phyloP scores from a whole-genome alignment of 148 eudicot species.

The Nyssa sinensis region DNA sequence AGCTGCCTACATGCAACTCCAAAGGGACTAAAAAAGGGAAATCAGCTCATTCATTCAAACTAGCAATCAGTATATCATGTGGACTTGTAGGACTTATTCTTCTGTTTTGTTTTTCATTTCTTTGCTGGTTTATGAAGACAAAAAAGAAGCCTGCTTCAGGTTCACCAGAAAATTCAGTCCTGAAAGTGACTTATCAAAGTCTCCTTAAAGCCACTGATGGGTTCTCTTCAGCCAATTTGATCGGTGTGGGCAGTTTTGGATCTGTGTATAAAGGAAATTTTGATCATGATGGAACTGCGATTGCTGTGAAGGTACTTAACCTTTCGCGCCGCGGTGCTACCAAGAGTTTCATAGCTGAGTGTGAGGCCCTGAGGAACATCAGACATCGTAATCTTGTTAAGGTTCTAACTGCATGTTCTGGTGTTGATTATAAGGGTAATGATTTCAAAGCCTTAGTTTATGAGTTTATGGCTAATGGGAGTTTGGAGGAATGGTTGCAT shows the following conservation, averaged over 20 bases:
- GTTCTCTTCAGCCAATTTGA: not conserved
- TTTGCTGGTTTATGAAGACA: not conserved
- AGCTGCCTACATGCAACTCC: conserved; percentile 21
- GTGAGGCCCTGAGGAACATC: too few species aligned
- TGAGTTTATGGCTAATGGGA: conserved; percentile 13
- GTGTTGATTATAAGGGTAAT: conserved; percentile 5
- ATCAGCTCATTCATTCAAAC: not conserved
- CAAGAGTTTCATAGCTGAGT: not conserved
- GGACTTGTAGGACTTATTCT: not conserved
- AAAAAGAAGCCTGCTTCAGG: not conserved
- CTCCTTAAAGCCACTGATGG: conserved; percentile 1
- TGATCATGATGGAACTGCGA: too few species aligned
- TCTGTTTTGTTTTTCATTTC: not conserved
- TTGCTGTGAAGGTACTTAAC: too few species aligned
- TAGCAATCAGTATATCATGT: not conserved
- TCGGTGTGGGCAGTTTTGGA: too few species aligned
- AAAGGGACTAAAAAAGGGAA: not conserved
- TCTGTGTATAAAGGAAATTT: too few species aligned
- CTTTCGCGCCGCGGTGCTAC: too few species aligned
- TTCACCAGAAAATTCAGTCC: not conserved
- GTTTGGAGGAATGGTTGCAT: too few species aligned
- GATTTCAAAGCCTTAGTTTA: conserved; percentile 16
- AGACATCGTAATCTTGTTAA: conserved; percentile 12
- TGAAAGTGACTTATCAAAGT: not conserved
- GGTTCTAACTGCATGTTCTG: conserved; percentile 7